Conservation (phyloP, 768 basidiomycete genomes). For the Coprinopsis strossmayeri region DNA sequence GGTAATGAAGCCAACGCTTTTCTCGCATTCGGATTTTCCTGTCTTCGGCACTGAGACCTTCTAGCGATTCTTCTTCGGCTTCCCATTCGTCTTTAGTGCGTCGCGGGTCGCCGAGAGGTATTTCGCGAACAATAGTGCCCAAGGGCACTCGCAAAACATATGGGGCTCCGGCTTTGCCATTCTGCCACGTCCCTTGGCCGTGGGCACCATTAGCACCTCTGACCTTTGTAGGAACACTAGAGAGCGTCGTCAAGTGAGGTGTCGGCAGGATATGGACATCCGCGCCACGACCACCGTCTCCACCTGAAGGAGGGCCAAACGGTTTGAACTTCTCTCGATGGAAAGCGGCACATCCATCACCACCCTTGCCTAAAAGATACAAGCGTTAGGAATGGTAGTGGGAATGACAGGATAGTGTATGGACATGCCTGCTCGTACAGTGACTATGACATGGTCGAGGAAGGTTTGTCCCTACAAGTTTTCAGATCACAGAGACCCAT, state of each 20-base stretch:
- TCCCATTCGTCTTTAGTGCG: constrained; percentile 67
- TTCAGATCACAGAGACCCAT: constrained; percentile 8
- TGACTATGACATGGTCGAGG: constrained; percentile 77
- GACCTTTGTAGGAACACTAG: constrained; percentile 61
- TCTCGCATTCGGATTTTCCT: constrained; percentile 55
- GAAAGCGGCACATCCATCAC: constrained; percentile 89
- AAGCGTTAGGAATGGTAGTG: background rate
- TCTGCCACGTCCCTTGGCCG: constrained; percentile 84
- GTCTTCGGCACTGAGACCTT: constrained; percentile 40
- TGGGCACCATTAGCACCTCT: constrained; percentile 59
- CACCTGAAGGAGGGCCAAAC: constrained; percentile 87
- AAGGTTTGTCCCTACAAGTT: constrained; percentile 66
- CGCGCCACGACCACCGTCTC: constrained; percentile 86
- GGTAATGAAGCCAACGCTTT: constrained; percentile 78
- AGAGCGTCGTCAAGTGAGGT: constrained; percentile 69
- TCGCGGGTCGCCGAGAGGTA: constrained; percentile 59
- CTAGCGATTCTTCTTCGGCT: constrained; percentile 55
- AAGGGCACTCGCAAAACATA: constrained; percentile 77
- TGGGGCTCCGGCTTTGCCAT: constrained; percentile 71
- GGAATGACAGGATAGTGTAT: background rate
- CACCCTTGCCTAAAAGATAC: constrained; percentile 66
- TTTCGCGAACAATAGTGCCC: constrained; percentile 82
- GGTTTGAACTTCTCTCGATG: constrained; percentile 84
- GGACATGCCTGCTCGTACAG: constrained; percentile 62
- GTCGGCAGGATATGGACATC: constrained; percentile 82